These are phyloP conservation scores for Solanum tarijense DNA, from an alignment of 257 asterid genomes.

Conservation along the genomic window DNA sequence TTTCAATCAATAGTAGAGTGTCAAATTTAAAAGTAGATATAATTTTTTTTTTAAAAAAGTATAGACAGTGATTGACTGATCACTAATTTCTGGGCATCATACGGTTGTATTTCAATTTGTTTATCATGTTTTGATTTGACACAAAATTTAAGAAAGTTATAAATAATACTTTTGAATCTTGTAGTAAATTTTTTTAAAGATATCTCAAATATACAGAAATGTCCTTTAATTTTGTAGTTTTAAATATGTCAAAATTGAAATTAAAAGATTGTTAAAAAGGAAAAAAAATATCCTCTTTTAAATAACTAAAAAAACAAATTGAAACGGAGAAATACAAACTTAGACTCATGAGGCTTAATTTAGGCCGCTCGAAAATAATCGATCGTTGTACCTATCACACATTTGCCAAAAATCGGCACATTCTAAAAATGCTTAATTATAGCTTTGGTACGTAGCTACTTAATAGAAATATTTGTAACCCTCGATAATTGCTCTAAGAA, in stretches of 20 bases:
- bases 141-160: too few species aligned
- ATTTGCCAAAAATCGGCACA: neutral
- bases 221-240: fast-evolving
- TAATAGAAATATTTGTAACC: neutral
- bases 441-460: neutral
- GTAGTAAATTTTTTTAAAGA: too few species aligned
- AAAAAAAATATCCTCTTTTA: too few species aligned
- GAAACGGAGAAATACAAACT: neutral
- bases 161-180: too few species aligned
- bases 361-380: neutral
- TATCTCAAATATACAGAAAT: too few species aligned
- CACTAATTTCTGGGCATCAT: neutral
- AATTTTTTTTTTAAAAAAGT: too few species aligned
- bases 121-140: neutral
- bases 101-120: neutral
- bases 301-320: too few species aligned
- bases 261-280: too few species aligned
- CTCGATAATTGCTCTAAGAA: neutral
- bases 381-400: neutral
- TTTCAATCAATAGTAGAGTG: neutral
- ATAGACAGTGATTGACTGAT: neutral
- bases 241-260: too few species aligned
- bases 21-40: neutral
- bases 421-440: neutral
- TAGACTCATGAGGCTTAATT: neutral